phyloP scores from a whole-genome alignment of 306 rosid species.

The Quercus parvula region DNA sequence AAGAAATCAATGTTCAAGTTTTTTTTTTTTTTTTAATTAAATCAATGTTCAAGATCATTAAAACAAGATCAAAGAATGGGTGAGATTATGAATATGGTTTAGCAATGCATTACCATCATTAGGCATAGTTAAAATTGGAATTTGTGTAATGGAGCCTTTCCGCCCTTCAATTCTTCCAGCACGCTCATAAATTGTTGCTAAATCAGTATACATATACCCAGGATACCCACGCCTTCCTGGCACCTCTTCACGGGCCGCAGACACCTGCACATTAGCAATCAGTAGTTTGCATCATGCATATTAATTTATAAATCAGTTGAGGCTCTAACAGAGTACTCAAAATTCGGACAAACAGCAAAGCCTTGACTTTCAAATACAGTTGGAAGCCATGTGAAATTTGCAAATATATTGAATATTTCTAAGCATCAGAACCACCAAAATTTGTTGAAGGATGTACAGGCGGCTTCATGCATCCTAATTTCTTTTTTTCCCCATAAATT shows the following conservation, averaged over 20 bases:
- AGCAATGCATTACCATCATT: slow-evolving; percentile 70
- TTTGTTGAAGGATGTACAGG: slow-evolving; percentile 9
- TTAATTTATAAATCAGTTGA: slow-evolving; percentile 1
- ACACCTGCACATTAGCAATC: slow-evolving; percentile 56
- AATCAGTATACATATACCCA: slow-evolving; percentile 99
- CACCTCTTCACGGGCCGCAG: slow-evolving; percentile 99
- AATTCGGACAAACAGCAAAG: slow-evolving; percentile 10
- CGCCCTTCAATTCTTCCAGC: slow-evolving; percentile 99
- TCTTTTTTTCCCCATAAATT: neutral
- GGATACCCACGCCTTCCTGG: slow-evolving; percentile 99
- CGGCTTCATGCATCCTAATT: neutral
- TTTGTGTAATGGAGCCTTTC: slow-evolving; percentile 97
- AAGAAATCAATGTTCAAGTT: slow-evolving; percentile 22
- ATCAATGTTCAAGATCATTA: neutral
- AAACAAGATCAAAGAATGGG: slow-evolving; percentile 11
- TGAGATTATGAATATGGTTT: slow-evolving; percentile 12
- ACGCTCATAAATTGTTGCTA: slow-evolving; percentile 97
- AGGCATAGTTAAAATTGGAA: slow-evolving; percentile 98
- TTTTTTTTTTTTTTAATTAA: too few relatives aligned
- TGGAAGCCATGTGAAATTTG: neutral
- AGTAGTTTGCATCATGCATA: slow-evolving; percentile 11
- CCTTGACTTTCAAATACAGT: slow-evolving; percentile 3
- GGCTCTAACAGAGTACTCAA: slow-evolving; percentile 5
- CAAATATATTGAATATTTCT: neutral
- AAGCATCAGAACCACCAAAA: slow-evolving; percentile 6